Percentiles rank a stretch among this genome's conserved stretches.
These are phyloP conservation scores for Claviceps pusilla DNA, from an alignment of 2,329 filamentous ascomycete species.

Conservation along the genomic window DNA sequence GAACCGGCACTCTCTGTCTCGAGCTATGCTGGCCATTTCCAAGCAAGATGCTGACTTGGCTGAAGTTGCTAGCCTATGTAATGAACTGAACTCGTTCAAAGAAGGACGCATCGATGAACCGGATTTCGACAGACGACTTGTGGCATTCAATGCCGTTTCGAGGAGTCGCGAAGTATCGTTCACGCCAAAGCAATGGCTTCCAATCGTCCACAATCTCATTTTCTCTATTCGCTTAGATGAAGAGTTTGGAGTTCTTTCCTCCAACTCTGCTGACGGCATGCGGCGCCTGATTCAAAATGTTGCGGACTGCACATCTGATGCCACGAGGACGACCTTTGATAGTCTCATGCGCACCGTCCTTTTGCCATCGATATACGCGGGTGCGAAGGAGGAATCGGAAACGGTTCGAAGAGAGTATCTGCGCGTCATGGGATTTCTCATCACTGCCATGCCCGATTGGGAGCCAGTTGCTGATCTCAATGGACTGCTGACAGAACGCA, in stretches of 20 bases:
- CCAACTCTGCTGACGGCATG: conserved; percentile 68
- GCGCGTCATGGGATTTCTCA: conserved; percentile 61
- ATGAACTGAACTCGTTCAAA: conserved; percentile 67
- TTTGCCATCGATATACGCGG: conserved; percentile 60
- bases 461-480: conserved; percentile 58
- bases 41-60: conserved; percentile 43
- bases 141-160: conserved; percentile 61
- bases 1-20: conserved; percentile 59
- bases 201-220: conserved; percentile 75
- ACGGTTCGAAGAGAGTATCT: conserved; percentile 73
- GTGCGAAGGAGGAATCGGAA: conserved; percentile 65
- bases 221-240: conserved; percentile 77
- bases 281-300: conserved; percentile 60
- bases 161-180: conserved; percentile 43
- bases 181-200: conserved; percentile 65
- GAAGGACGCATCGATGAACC: conserved; percentile 63
- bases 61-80: conserved; percentile 54
- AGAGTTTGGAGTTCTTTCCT: conserved; percentile 67
- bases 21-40: conserved; percentile 58
- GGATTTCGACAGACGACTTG: conserved; percentile 69
- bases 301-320: conserved; percentile 23
- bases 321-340: conserved; percentile 31
- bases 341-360: conserved; percentile 48
- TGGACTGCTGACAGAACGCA: conserved; percentile 42
- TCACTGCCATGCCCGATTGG: conserved; percentile 57